Conservation (phyloP, 1,139 yeast genomes). For the Protomyces gravidus region DNA sequence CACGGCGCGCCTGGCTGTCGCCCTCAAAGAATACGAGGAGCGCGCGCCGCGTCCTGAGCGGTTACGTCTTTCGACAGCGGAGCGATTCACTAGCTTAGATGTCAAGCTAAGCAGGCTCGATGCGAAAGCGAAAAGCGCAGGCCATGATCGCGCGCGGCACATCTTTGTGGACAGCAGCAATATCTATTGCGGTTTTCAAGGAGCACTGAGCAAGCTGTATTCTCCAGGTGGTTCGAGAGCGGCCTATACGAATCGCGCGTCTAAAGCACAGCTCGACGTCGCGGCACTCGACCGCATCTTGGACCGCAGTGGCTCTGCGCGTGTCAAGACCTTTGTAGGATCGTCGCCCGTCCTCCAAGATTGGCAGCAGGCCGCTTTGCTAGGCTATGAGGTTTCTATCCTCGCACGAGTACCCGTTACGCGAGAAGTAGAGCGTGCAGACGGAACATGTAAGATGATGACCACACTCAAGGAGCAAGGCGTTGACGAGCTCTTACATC, state of each 20-base stretch:
- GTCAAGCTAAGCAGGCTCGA: background rate
- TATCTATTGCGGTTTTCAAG: constrained; percentile 23
- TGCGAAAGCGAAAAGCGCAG: background rate
- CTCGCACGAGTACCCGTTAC: constrained; percentile 15
- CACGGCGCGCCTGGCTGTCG: background rate
- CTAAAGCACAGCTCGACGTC: constrained; percentile 13
- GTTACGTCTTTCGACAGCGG: background rate
- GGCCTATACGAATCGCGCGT: background rate
- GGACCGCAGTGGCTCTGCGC: constrained; percentile 5
- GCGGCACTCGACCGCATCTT: constrained; percentile 21
- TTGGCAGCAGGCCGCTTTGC: constrained; percentile 5
- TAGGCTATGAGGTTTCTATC: constrained; percentile 19
- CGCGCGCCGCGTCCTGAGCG: background rate
- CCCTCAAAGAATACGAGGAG: background rate
- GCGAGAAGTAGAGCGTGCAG: background rate
- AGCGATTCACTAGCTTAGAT: background rate
- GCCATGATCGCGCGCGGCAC: constrained; percentile 1
- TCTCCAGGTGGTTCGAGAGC: background rate
- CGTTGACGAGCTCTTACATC: constrained; percentile 29
- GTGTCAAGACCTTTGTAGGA: constrained; percentile 23
- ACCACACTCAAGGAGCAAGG: constrained; percentile 26
- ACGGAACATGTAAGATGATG: background rate
- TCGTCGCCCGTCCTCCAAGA: constrained; percentile 24
- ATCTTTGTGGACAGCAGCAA: constrained; percentile 28
- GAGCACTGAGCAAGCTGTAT: background rate